Evolutionary conservation across 2,329 filamentous ascomycete species (phyloP), one percentile per base, ranked within the genome.

Genomic region (Elsinoe fawcettii): DNA sequence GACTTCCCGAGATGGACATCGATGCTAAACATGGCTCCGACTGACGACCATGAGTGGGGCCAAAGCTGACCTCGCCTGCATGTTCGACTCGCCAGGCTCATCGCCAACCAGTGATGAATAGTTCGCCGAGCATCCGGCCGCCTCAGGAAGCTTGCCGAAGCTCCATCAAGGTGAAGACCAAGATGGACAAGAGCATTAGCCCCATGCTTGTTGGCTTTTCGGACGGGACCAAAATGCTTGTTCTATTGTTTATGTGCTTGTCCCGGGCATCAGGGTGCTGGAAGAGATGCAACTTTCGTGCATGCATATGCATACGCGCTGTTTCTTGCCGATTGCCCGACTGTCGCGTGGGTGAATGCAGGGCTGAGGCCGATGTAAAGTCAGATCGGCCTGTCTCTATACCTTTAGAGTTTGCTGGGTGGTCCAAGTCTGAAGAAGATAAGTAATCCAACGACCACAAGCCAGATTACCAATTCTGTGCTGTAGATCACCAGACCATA

Each of bases 401-500:
- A n/a, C n/a, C n/a, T 9, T 30, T 9, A 30, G 5, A 30, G 9
- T 30, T 30, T 30, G 5, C 27, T 30, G 27, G 27, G 5, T 5
- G 27, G 27, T 30, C 34, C 9, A 37, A 37, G 34, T 37, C 34
- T 37, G 34, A 37, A 37, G 11, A 37, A 37, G 34, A 37, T n/a
- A n/a, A 37, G 34, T 37, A 14, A 37, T 12, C 34, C 77, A 67
- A 87, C 84, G 2, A 87, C 77, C 0, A 85, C 85, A 41, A 81
- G 75, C 85, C 85, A 88, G 1, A 88, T 72, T 1, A 76, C 71
- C 54, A 88, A 73, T 67, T 88, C 85, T 0, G 80, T 80, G 1
- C 78, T 81, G 65, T 88, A 88, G 14, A 87, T 86, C 1, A 83
- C 76, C 59, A 88, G 76, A 0, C 84, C 85, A 0, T 86, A 69